Conservation (phyloP, 257 asterid genomes). For the Osmanthus fragrans region DNA sequence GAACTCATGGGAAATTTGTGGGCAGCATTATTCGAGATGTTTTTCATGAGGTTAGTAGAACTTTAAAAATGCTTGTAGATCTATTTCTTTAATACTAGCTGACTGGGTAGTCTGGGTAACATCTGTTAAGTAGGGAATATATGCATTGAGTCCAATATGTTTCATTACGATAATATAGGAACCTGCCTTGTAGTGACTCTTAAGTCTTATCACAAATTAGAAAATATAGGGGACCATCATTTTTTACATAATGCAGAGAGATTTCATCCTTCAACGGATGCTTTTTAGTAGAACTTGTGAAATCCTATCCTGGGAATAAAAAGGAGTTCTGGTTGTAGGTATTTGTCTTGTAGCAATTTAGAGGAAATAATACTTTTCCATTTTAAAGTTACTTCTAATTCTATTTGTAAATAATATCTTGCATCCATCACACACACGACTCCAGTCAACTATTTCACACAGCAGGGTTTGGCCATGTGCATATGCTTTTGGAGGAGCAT, state of each 20-base stretch:
- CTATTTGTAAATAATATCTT: no score
- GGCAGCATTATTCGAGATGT: constrained; percentile 50
- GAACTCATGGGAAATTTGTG: constrained; percentile 61
- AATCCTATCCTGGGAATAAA: background rate
- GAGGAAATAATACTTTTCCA: no score
- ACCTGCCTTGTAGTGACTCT: background rate
- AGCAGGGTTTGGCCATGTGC: background rate
- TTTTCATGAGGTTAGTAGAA: constrained; percentile 58
- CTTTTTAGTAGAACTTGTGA: background rate
- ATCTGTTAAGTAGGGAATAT: constrained; percentile 3
- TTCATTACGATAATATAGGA: background rate
- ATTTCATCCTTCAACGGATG: background rate
- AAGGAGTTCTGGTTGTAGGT: background rate
- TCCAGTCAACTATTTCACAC: background rate
- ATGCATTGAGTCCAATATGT: background rate
- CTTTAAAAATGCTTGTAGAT: constrained; percentile 19
- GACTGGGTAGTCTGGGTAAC: background rate
- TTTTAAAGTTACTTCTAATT: no score
- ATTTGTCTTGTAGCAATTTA: background rate
- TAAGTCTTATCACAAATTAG: background rate
- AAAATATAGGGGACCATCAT: background rate
- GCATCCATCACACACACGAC: background rate
- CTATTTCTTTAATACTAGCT: constrained; percentile 10
- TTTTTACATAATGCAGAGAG: background rate
- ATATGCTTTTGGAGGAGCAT: background rate